Evolutionary conservation across 495 filamentous ascomycete species (phyloP), one percentile per base, ranked within the genome.

Genomic region (Chaetomium fimeti): DNA sequence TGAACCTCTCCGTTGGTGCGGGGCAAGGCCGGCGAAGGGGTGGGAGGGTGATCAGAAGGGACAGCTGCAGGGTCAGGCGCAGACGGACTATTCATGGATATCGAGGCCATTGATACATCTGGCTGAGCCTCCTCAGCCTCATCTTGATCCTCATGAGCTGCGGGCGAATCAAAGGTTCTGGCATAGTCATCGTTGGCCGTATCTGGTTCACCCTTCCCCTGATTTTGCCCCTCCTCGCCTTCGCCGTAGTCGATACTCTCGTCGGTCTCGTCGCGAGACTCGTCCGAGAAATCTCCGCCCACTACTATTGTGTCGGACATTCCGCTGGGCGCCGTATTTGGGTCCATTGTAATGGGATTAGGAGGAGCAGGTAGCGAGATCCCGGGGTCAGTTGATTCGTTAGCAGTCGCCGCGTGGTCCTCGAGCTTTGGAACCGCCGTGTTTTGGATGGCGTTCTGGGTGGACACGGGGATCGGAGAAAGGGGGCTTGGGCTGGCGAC

Each of bases 181-280:
- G 78, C 76, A 76, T 82, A 81, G 68, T 82, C 78, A 74, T 78
- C 76, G 70, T 72, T 72, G 67, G 69, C 71, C 57, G 73, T 64
- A 29, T 71, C 71, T 27, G 70, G 63, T n/a, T 66, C 64, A 65
- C 56, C 29, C 20, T 58, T 45, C 15, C 64, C 56, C 62, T 67
- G 65, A 48, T 61, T 68, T 66, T 66, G 61, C 42, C 53, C 63
- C 15, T 58, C 24, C 56, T 42, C 25, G 43, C 62, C 63, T 63
- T 74, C 75, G 65, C 66, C 71, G 66, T 77, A 74, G 52, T 74
- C 67, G 62, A 74, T 71, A 68, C 71, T 72, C 64, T 65, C 70
- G 68, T 67, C 62, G 71, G 62, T 69, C 16, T 70, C 68, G 47
- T 71, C 72, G 57, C 53, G 63, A 29, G 67, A 68, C 3, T 69